Evolutionary conservation across 805 yeast genomes (phyloP), one percentile per base, ranked within the genome.

Genomic region (Cyberlindnera samutprakarnensis): DNA sequence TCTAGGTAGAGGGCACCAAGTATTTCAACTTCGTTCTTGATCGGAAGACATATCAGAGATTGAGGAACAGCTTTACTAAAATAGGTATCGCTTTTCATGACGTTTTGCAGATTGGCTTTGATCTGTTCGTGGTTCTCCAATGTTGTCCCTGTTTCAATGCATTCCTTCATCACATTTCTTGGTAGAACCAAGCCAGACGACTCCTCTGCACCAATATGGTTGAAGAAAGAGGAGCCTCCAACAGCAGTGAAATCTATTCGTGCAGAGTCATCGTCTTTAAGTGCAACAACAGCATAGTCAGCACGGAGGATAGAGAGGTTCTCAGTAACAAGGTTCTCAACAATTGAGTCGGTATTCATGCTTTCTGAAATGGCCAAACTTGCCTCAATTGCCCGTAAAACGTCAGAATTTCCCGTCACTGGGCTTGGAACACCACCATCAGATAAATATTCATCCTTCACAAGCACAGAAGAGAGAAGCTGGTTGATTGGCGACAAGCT

Each of bases 311-410:
- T 60, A 23, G 44, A 33, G 11, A 68, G 52, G 2, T 66, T 52
- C 36, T 63, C 63, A 31, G 58, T 58, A 1, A 68, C 46, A 13
- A 71, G 39, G 26, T 56, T 63, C 14, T 51, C 42, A 4, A 62
- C 46, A 29, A 69, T 66, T 1, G 60, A 44, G 4, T 54, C 55
- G 26, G 54, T 49, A 30, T 61, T 59, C 11, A 62, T 57, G 6
- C 69, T 59, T 39, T 68, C 73, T 2, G 72, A 62, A n/a, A 70
- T 66, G 11, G 62, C 60, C n/a, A 69, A 51, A 40, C 74, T 68
- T 2, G 71, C 62, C 31, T 57, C 56, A 32, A 70, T 51, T 0
- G 70, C 69, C n/a, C 44, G 44, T 27, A 56, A 57, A 27, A 57
- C 39, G 28, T 52, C 42, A 6, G 35, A 8, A 4, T 36, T n/a